Percentiles rank a stretch among this genome's conserved stretches.
Evolutionary conservation across 495 filamentous ascomycete species (phyloP).

Genomic region (Ascobolus immersus): DNA sequence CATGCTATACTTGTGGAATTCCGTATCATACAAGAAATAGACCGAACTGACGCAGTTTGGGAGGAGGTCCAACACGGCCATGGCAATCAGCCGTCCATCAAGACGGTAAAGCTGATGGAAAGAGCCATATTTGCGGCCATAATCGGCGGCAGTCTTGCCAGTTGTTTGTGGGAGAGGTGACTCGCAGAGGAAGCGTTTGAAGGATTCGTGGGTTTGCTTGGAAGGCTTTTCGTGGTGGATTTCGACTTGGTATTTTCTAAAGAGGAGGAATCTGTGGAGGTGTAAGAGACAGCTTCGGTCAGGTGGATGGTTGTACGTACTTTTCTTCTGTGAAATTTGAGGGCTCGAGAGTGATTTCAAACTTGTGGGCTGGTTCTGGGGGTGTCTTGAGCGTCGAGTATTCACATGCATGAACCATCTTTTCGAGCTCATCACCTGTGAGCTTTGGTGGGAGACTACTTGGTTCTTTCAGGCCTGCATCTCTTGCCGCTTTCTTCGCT

Average conservation of each 20-base stretch:
- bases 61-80: slow-evolving; percentile 70
- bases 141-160: slow-evolving; percentile 20
- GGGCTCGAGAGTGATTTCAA: slow-evolving; percentile 54
- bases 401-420: slow-evolving; percentile 47
- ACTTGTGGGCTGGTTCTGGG: slow-evolving; percentile 48
- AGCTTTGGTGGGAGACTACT: no score
- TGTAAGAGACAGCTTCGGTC: not conserved
- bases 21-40: slow-evolving; percentile 80
- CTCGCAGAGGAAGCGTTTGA: slow-evolving; percentile 58
- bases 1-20: slow-evolving; percentile 51
- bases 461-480: no score
- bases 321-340: slow-evolving; percentile 72
- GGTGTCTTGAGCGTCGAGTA: slow-evolving; percentile 29
- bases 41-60: slow-evolving; percentile 76
- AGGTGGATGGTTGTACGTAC: slow-evolving; percentile 19
- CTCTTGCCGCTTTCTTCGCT: slow-evolving; percentile 46
- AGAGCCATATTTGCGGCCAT: slow-evolving; percentile 45
- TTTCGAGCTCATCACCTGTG: slow-evolving; percentile 48
- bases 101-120: slow-evolving; percentile 89
- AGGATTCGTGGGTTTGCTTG: slow-evolving; percentile 41
- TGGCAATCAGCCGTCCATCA: slow-evolving; percentile 65
- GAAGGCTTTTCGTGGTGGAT: slow-evolving; percentile 51
- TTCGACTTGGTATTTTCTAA: slow-evolving; percentile 58
- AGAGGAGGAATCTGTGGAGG: slow-evolving; percentile 31
- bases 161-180: slow-evolving; percentile 41